phyloP scores from a whole-genome alignment of 2,329 filamentous ascomycete genomes.

The Penicillium janthinellum region DNA sequence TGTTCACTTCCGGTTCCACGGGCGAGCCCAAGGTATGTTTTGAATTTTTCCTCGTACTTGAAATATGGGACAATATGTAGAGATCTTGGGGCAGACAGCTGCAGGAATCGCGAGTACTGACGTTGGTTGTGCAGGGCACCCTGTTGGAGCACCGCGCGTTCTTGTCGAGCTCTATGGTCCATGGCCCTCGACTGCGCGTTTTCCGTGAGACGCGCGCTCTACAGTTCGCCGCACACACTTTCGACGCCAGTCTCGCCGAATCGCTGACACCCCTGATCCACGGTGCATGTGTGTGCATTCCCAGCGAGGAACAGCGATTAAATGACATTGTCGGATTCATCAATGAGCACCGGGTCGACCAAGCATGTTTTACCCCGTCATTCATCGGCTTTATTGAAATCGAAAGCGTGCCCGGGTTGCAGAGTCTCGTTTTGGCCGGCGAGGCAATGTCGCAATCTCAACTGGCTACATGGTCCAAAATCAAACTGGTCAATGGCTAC shows the following conservation, averaged over 20 bases:
- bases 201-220: constrained; percentile 57
- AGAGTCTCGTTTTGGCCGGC: constrained; percentile 47
- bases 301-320: constrained; percentile 52
- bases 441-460: constrained; percentile 53
- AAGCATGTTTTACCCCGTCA: constrained; percentile 62
- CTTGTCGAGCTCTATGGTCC: constrained; percentile 56
- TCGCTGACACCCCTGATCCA: constrained; percentile 56
- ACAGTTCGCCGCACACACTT: constrained; percentile 58
- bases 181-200: constrained; percentile 55
- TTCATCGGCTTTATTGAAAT: constrained; percentile 54
- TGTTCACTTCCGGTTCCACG: constrained; percentile 62
- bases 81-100: too few species aligned
- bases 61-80: background rate
- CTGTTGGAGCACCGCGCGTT: constrained; percentile 64
- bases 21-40: constrained; percentile 53
- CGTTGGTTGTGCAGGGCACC: constrained; percentile 50
- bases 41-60: background rate
- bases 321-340: constrained; percentile 55
- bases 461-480: constrained; percentile 40
- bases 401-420: constrained; percentile 46
- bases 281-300: constrained; percentile 63
- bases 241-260: constrained; percentile 59
- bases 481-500: constrained; percentile 47
- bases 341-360: constrained; percentile 55
- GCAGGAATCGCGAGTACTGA: background rate